Percentiles rank a stretch among this genome's conserved stretches.
These are phyloP conservation scores for Thymus mandschuricus DNA, from an alignment of 257 asterid species.

Conservation along the genomic window DNA sequence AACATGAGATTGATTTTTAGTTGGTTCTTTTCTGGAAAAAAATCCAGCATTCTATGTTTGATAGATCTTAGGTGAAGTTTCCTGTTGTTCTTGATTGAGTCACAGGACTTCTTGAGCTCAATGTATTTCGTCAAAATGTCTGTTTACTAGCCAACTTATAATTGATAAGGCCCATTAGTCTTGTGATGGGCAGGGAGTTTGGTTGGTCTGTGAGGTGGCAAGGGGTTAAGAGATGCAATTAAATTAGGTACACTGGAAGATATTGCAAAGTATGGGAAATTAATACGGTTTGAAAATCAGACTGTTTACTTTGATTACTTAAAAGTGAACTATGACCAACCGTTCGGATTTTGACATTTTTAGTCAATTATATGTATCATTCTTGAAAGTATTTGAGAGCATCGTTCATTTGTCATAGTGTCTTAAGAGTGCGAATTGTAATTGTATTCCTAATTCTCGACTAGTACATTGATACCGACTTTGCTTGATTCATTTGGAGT, in stretches of 20 bases:
- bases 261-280: neutral
- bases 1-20: neutral
- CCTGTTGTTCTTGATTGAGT: slow-evolving; percentile 16
- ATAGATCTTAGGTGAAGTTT: slow-evolving; percentile 7
- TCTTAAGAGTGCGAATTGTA: slow-evolving; percentile 1
- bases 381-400: neutral
- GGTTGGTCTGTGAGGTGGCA: slow-evolving; percentile 16
- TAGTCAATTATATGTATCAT: neutral
- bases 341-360: neutral
- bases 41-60: neutral
- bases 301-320: slow-evolving; percentile 12
- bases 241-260: slow-evolving; percentile 8
- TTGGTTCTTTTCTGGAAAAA: neutral
- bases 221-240: slow-evolving; percentile 13
- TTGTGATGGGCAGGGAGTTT: neutral
- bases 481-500: slow-evolving; percentile 1
- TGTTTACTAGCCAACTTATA: neutral
- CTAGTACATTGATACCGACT: neutral
- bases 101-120: neutral
- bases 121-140: slow-evolving; percentile 1
- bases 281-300: slow-evolving; percentile 3
- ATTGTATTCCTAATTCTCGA: slow-evolving; percentile 15
- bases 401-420: neutral
- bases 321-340: neutral
- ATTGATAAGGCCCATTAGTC: neutral